These are phyloP conservation scores for Chlorencoelia australis DNA, from an alignment of 2,329 filamentous ascomycete genomes.

Conservation along the genomic window DNA sequence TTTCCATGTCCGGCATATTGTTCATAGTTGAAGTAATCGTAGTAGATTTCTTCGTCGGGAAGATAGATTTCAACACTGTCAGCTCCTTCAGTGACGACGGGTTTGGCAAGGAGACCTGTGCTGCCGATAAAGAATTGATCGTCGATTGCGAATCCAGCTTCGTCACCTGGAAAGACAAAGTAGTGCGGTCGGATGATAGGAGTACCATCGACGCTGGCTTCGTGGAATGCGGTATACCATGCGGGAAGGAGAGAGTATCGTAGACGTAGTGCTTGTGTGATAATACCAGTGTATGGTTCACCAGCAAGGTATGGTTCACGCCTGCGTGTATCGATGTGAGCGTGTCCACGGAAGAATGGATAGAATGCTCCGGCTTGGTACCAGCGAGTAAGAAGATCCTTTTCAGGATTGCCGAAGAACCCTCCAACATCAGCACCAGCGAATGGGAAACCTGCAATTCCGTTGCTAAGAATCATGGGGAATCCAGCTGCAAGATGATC, in stretches of 20 bases:
- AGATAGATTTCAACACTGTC: slow-evolving; percentile 72
- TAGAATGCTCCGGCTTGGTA: slow-evolving; percentile 96
- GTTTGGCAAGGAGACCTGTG: slow-evolving; percentile 87
- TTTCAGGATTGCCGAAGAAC: slow-evolving; percentile 94
- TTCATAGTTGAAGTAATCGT: slow-evolving; percentile 88
- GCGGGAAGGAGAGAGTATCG: slow-evolving; percentile 82
- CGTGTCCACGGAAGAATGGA: slow-evolving; percentile 94
- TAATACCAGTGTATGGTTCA: slow-evolving; percentile 76
- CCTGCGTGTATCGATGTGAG: slow-evolving; percentile 90
- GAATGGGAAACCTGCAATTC: slow-evolving; percentile 88
- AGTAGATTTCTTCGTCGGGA: slow-evolving; percentile 82
- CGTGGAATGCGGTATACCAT: slow-evolving; percentile 96
- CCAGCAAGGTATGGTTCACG: slow-evolving; percentile 85
- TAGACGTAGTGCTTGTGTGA: slow-evolving; percentile 77
- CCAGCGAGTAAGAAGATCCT: slow-evolving; percentile 86
- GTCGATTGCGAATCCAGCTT: slow-evolving; percentile 78
- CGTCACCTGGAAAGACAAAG: slow-evolving; percentile 80
- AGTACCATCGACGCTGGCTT: slow-evolving; percentile 70
- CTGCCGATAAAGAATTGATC: slow-evolving; percentile 87
- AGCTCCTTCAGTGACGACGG: slow-evolving; percentile 69
- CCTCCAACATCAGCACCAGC: slow-evolving; percentile 92
- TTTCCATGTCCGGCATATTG: slow-evolving; percentile 61
- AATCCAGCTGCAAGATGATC: slow-evolving; percentile 79
- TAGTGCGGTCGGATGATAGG: slow-evolving; percentile 89
- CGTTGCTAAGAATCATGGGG: slow-evolving; percentile 89